Base-by-base conservation (phyloP, 1,284 basidiomycete species). In the Microbotryomycetes sp. region DNA sequence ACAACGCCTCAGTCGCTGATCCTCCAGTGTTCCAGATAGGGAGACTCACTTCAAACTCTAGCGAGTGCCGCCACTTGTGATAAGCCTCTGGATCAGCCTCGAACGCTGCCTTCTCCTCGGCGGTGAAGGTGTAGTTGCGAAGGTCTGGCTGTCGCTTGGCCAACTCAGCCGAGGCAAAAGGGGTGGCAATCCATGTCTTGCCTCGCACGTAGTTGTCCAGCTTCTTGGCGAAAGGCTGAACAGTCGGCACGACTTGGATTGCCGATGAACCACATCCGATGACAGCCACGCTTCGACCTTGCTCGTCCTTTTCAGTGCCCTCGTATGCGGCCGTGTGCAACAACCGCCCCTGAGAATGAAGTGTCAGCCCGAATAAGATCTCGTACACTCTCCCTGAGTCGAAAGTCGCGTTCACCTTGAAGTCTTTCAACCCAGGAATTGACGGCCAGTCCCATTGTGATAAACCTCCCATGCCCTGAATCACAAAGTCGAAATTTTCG, bases 251-350 rank as follows among this genome's bases (percentile, higher is more conserved):
- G 15, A 85, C 80, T 68, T 86, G 85, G 26, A 86, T 79, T 2
- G 81, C 83, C n/a, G 82, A 83, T 1, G 83, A 84, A 1, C 84
- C 84, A 7, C 60, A 65, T 16, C 84, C 84, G 59, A 86, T 82
- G 5, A 86, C 80, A 4, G 80, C 84, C 22, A 85, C 81, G 19
- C 64, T 76, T 74, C 85, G 84, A 56, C 81, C 79, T 29, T 74
- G 74, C 81, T 83, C 83, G 14, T 76, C 77, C 60, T 78, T 77
- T 14, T 81, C 78, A 2, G 75, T 78, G 26, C 81, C 80, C 66
- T 80, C 45, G 56, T 66, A 59, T 74, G 76, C 45, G 2, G 66
- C 66, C 19, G 66, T 63, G 51, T 68, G 66, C 2, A 65, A 46
- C 30, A 60, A 59, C 28, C 25, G 60, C 7, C 66, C 66, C 66